Percentiles rank a stretch among this genome's conserved stretches.
phyloP scores from a whole-genome alignment of 1,284 basidiomycete genomes.

The Ustilago bromivora region DNA sequence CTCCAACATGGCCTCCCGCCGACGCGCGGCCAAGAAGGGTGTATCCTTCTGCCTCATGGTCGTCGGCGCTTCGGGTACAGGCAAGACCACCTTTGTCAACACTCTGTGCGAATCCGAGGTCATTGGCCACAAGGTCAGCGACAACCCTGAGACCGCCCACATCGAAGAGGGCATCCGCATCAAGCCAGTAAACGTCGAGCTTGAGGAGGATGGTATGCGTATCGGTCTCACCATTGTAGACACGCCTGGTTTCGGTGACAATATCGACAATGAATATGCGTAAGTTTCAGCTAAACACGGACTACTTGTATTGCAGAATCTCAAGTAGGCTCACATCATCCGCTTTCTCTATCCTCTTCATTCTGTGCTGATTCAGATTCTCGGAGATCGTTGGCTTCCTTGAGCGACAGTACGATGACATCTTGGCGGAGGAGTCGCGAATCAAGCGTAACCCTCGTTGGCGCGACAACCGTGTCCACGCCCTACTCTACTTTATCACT shows the following conservation, averaged over 20 bases:
- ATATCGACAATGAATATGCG: constrained; percentile 98
- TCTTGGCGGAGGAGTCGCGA: constrained; percentile 96
- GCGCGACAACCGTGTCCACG: constrained; percentile 90
- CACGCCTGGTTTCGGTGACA: constrained; percentile 98
- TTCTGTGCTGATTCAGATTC: constrained; percentile 47
- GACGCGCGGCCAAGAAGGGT: constrained; percentile 69
- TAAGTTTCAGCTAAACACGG: constrained; percentile 72
- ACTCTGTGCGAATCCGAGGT: constrained; percentile 71
- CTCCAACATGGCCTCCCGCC: constrained; percentile 58
- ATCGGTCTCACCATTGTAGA: constrained; percentile 98
- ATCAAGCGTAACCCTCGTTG: constrained; percentile 99
- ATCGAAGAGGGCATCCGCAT: constrained; percentile 94
- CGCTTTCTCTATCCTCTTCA: background rate
- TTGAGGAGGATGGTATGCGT: constrained; percentile 97
- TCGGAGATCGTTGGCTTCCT: constrained; percentile 93
- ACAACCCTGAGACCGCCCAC: constrained; percentile 89
- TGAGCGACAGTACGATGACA: constrained; percentile 99
- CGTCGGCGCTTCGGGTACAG: constrained; percentile 68
- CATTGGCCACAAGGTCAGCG: constrained; percentile 80
- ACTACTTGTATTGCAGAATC: background rate
- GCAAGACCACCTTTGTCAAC: constrained; percentile 69
- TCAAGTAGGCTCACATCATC: background rate
- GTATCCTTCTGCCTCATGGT: constrained; percentile 70
- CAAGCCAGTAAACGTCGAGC: constrained; percentile 94
- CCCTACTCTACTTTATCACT: constrained; percentile 96